A percentile compares a stretch with the other conserved stretches of the same genome.
Evolutionary conservation across 2,329 filamentous ascomycete species (phyloP).

Genomic region (Claviceps digitariae): DNA sequence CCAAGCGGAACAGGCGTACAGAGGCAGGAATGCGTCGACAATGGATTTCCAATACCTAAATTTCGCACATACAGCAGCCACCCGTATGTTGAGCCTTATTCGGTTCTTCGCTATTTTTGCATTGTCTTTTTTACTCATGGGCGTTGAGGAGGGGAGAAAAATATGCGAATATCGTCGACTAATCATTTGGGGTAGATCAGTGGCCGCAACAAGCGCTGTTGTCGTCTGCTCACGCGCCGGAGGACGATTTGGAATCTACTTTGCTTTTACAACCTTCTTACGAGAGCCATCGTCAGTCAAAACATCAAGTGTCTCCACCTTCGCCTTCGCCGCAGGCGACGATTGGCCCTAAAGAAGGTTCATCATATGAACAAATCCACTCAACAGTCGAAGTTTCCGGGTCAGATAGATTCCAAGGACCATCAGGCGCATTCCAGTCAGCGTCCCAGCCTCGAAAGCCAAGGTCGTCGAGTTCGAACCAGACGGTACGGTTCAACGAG

Average conservation of each 20-base stretch:
- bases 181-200: slow-evolving; percentile 6
- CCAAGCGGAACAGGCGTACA: slow-evolving; percentile 18
- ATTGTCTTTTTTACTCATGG: neutral
- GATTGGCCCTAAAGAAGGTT: slow-evolving; percentile 10
- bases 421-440: slow-evolving; percentile 12
- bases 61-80: slow-evolving; percentile 23
- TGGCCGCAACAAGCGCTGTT: slow-evolving; percentile 2
- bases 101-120: neutral
- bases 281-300: neutral
- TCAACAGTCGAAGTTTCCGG: slow-evolving; percentile 31
- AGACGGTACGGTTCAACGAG: slow-evolving; percentile 24
- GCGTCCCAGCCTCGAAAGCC: neutral
- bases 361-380: slow-evolving; percentile 25
- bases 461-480: slow-evolving; percentile 2
- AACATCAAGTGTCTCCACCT: neutral
- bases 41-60: slow-evolving; percentile 26
- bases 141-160: neutral
- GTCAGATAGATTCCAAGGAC: slow-evolving; percentile 23
- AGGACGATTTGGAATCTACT: neutral
- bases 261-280: neutral
- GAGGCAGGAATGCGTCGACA: slow-evolving; percentile 10
- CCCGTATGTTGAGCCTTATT: slow-evolving; percentile 20
- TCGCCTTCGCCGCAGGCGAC: slow-evolving; percentile 24
- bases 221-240: neutral
- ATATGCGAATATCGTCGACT: neutral